phyloP scores from a whole-genome alignment of 2,329 filamentous ascomycete genomes.

The Ascochyta clinopodiicola region DNA sequence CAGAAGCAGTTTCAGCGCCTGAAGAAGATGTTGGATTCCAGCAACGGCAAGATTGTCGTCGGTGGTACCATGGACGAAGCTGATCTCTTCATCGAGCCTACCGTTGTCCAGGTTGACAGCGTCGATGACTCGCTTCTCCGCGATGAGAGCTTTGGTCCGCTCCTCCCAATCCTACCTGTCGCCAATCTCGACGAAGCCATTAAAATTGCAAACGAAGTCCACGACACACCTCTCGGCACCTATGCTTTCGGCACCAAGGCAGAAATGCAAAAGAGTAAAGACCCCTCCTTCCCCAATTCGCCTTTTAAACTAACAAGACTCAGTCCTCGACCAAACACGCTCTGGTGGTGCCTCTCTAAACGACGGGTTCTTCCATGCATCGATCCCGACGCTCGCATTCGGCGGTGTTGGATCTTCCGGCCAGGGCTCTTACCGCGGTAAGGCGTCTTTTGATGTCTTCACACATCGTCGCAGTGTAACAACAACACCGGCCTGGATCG shows the following conservation, averaged over 20 bases:
- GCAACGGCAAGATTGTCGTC: slow-evolving; percentile 81
- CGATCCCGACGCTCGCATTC: slow-evolving; percentile 75
- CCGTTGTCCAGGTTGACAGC: slow-evolving; percentile 82
- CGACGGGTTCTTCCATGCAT: slow-evolving; percentile 72
- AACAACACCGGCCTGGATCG: slow-evolving; percentile 71
- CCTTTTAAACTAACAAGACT: background rate
- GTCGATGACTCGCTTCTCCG: slow-evolving; percentile 77
- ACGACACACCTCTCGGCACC: slow-evolving; percentile 82
- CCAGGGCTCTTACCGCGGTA: slow-evolving; percentile 77
- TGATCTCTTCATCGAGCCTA: slow-evolving; percentile 87
- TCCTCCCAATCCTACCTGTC: slow-evolving; percentile 82
- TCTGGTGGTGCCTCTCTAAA: slow-evolving; percentile 61
- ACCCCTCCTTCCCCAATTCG: too few species aligned
- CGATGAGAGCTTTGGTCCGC: slow-evolving; percentile 92
- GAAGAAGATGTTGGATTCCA: slow-evolving; percentile 88
- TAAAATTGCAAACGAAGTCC: slow-evolving; percentile 76
- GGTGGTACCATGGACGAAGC: slow-evolving; percentile 83
- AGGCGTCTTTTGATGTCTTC: slow-evolving; percentile 73
- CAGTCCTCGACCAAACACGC: slow-evolving; percentile 55
- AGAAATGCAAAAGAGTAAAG: slow-evolving; percentile 76
- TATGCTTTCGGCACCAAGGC: slow-evolving; percentile 84
- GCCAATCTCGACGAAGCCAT: slow-evolving; percentile 86
- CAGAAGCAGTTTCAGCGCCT: slow-evolving; percentile 78
- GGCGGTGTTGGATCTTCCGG: slow-evolving; percentile 85
- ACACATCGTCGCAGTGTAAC: slow-evolving; percentile 68